Base-by-base conservation (phyloP, 192 early-diverging fungal species). In the Backusella tarrabulga region DNA sequence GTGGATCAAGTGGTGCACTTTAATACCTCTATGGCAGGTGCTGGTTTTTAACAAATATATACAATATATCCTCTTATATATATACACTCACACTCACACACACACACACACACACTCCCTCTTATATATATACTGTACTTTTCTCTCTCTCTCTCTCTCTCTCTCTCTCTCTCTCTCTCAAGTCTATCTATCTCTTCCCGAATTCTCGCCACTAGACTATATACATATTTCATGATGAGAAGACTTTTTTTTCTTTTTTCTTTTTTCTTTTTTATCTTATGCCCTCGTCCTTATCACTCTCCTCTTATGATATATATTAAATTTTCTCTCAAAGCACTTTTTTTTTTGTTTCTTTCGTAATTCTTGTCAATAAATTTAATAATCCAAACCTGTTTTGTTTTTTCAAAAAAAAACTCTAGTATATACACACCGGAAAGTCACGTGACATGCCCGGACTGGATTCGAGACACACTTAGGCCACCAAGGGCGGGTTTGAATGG, bases 1-100 rank as follows among this genome's bases (percentile, higher is more conserved):
- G 82, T 90, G 15, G 83, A 91, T 46, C 73, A 79, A 29, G 50
- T 71, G 7, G 73, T 79, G 23, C 73, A 75, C 26, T 79, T 79
- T 66, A 79, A 79, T 34, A 79, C 67, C 0, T 46, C 78, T 3
- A 79, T 79, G 77, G 72, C 77, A 42, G 77, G 72, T 15, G 77
- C 77, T 63, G 56, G 56, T 63, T 63, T 63, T 63, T 63, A 63
- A 26, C 19, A 56, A 7, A 56, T 7, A 54, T 23, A 54, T 23
- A 54, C 7, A 36, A 36, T 36, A 36, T 40, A 12, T 40, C 38
- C 38, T 40, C 11, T 40, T 40, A 40, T 32, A 32, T 32, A 52
- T n/a, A 52, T 26, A 60, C 15, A 8, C 8, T n/a, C 50, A 4
- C 21, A 15, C n/a, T 3, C 6, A 54, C 8, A 56, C 56, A 63